Evolutionary conservation across 176 grass and related monocot species (phyloP).

Genomic region (Oryza officinalis): DNA sequence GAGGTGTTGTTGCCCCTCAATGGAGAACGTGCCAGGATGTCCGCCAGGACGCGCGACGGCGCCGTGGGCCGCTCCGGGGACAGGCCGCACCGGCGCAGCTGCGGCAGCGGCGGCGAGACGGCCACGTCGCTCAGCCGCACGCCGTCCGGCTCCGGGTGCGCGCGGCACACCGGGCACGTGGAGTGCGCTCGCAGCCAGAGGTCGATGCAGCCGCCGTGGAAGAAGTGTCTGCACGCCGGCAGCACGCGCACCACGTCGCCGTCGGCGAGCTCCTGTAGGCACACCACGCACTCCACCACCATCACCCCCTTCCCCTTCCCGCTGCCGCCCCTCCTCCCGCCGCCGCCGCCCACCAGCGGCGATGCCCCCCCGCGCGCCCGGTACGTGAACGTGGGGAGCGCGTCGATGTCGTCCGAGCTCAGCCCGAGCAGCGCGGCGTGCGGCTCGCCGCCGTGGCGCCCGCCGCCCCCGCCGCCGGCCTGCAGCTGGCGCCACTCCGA

Average conservation of each 20-base stretch:
- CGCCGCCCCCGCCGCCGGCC: neutral
- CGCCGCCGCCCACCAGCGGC: neutral
- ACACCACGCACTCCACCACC: slow-evolving; percentile 59
- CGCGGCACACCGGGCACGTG: slow-evolving; percentile 56
- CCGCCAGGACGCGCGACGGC: slow-evolving; percentile 26
- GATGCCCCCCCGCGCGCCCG: neutral
- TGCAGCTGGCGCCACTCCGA: slow-evolving; percentile 27
- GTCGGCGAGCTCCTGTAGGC: slow-evolving; percentile 55
- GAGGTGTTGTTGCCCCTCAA: slow-evolving; percentile 13
- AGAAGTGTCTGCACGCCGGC: slow-evolving; percentile 55
- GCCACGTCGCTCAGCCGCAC: neutral
- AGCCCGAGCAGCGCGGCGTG: neutral
- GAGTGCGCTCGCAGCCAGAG: slow-evolving; percentile 45
- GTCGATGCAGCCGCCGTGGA: slow-evolving; percentile 57
- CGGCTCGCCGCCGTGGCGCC: neutral
- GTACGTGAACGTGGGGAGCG: slow-evolving; percentile 56
- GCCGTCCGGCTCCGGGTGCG: slow-evolving; percentile 27
- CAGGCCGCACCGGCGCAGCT: slow-evolving; percentile 23
- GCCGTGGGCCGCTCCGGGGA: slow-evolving; percentile 34
- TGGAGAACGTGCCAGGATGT: slow-evolving; percentile 41
- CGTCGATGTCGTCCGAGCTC: slow-evolving; percentile 43
- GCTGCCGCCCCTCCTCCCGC: neutral
- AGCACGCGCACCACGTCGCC: slow-evolving; percentile 64
- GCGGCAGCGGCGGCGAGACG: slow-evolving; percentile 27
- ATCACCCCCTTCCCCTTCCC: slow-evolving; percentile 7